Evolutionary conservation across 306 rosid genomes (phyloP).

Genomic region (Alnus glutinosa): DNA sequence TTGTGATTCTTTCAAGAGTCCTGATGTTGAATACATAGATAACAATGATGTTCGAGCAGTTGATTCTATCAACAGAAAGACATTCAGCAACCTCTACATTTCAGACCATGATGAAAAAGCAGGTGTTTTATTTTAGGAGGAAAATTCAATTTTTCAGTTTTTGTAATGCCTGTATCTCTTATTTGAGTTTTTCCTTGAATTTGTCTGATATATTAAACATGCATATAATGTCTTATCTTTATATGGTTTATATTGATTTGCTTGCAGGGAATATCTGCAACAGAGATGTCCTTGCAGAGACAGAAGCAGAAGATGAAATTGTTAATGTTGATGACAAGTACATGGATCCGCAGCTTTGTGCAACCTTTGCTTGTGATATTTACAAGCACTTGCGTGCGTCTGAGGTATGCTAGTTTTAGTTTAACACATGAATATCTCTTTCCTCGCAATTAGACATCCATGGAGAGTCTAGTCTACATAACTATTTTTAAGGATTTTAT

Average conservation of each 20-base stretch:
- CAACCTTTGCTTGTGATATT: slow-evolving; percentile 91
- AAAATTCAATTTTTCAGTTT: not conserved
- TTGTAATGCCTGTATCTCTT: not conserved
- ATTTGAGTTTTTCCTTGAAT: not conserved
- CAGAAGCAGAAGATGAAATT: slow-evolving; percentile 56
- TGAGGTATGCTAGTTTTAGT: slow-evolving; percentile 49
- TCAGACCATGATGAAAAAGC: slow-evolving; percentile 50
- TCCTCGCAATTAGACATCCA: not conserved
- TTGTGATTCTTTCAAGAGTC: slow-evolving; percentile 85
- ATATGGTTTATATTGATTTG: slow-evolving; percentile 10
- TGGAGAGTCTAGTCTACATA: not conserved
- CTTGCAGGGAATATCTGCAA: slow-evolving; percentile 61
- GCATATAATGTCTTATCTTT: not conserved
- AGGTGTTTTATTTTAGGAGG: slow-evolving; percentile 38
- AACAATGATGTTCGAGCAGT: slow-evolving; percentile 60
- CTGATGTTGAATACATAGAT: slow-evolving; percentile 82
- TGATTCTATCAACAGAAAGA: slow-evolving; percentile 68
- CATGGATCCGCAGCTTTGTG: slow-evolving; percentile 86
- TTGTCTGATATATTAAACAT: not conserved
- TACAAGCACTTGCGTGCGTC: slow-evolving; percentile 90
- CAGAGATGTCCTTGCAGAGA: slow-evolving; percentile 60
- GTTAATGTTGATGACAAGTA: slow-evolving; percentile 61
- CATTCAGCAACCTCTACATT: slow-evolving; percentile 65
- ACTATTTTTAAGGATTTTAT: not conserved
- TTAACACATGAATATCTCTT: not conserved